phyloP scores from a whole-genome alignment of 495 filamentous ascomycete genomes.

The Podospora pseudopauciseta region DNA sequence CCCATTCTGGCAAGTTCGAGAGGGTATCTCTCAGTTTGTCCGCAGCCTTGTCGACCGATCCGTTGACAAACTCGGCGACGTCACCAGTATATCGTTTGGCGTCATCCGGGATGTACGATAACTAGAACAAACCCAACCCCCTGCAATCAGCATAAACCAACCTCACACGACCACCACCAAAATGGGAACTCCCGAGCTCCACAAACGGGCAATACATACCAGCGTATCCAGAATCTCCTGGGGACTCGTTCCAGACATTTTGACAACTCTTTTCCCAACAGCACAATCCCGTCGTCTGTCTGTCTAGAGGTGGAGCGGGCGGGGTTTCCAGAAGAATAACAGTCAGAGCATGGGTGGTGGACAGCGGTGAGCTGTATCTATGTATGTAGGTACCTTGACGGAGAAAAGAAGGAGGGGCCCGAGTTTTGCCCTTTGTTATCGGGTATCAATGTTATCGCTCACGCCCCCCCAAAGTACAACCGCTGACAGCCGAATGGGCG shows the following conservation, averaged over 20 bases:
- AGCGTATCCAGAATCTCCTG: not conserved
- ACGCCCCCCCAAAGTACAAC: not conserved
- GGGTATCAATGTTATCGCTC: not conserved
- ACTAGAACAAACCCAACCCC: not conserved
- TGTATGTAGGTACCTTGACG: not conserved
- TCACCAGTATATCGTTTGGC: slow-evolving; percentile 43
- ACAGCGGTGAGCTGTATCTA: not conserved
- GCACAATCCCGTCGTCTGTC: not conserved
- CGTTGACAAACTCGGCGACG: slow-evolving; percentile 73
- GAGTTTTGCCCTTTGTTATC: not conserved
- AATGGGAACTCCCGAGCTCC: not conserved
- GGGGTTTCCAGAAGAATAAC: not conserved
- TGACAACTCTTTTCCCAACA: not conserved
- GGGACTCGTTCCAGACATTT: not conserved
- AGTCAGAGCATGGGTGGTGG: not conserved
- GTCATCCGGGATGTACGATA: slow-evolving; percentile 51
- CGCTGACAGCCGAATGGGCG: not conserved
- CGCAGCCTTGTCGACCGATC: slow-evolving; percentile 68
- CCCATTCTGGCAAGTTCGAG: slow-evolving; percentile 63
- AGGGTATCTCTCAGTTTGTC: slow-evolving; percentile 58
- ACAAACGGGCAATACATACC: not conserved
- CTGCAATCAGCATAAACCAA: not conserved
- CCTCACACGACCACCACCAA: not conserved
- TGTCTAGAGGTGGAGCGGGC: not conserved
- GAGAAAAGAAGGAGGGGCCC: not conserved